Percentiles rank a stretch among this genome's conserved stretches.
phyloP scores from a whole-genome alignment of 73 alveolate genomes.

The Tetrahymena thermophila region DNA sequence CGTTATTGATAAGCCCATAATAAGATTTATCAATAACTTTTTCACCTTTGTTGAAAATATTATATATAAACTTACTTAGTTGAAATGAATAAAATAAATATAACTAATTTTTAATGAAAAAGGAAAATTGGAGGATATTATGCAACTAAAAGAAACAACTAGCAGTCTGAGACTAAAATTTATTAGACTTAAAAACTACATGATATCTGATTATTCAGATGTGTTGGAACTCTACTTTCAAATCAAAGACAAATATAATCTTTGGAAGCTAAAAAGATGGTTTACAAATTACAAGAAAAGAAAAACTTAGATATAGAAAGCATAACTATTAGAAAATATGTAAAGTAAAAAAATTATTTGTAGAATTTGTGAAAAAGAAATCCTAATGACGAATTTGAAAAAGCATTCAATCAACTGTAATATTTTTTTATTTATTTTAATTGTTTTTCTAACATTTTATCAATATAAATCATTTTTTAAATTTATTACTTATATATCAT shows the following conservation, averaged over 20 bases:
- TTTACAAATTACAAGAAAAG: not conserved
- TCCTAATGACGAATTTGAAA: not conserved
- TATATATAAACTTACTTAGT: no score
- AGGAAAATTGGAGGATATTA: not conserved
- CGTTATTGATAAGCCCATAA: no score
- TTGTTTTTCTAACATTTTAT: no score
- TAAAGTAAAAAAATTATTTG: not conserved
- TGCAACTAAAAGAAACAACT: not conserved
- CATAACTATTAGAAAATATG: not conserved
- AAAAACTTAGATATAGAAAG: not conserved
- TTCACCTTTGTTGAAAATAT: no score
- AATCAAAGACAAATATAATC: not conserved
- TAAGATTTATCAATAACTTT: no score
- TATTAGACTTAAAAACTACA: not conserved
- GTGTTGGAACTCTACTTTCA: not conserved
- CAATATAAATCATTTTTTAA: no score
- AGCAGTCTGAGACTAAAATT: not conserved
- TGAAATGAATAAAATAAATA: no score
- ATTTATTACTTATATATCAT: no score
- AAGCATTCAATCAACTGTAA: not conserved
- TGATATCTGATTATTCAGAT: not conserved
- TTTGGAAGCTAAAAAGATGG: not conserved
- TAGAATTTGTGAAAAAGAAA: not conserved
- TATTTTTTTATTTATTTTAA: no score
- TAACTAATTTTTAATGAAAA: not conserved